Evolutionary conservation across 2,329 filamentous ascomycete genomes (phyloP).

Genomic region (Fusarium palustre): DNA sequence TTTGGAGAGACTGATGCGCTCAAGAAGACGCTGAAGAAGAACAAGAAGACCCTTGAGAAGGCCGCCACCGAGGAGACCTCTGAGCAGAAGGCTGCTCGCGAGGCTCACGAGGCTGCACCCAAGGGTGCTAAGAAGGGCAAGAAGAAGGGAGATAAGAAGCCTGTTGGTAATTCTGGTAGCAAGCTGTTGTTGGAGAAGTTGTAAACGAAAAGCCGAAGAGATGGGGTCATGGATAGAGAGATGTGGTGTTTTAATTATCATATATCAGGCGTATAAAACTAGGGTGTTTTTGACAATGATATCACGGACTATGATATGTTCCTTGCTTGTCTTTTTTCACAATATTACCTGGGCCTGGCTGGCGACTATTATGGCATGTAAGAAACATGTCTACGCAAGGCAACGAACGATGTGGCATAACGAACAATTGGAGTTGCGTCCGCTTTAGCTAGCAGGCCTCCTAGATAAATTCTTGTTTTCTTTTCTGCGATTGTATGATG

Average conservation of each 20-base stretch:
- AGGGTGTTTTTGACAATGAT: slow-evolving; percentile 42
- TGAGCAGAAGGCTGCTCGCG: slow-evolving; percentile 64
- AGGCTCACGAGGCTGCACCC: slow-evolving; percentile 60
- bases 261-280: slow-evolving; percentile 45
- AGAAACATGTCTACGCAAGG: not conserved
- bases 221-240: slow-evolving; percentile 12
- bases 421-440: not conserved
- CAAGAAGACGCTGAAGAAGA: slow-evolving; percentile 76
- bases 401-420: not conserved
- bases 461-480: not conserved
- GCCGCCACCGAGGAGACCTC: slow-evolving; percentile 70
- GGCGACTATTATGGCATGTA: not conserved
- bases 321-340: slow-evolving; percentile 5
- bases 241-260: slow-evolving; percentile 29
- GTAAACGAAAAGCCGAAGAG: slow-evolving; percentile 35
- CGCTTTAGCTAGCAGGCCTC: not conserved
- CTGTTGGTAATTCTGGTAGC: slow-evolving; percentile 71
- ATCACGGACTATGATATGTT: slow-evolving; percentile 39
- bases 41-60: slow-evolving; percentile 76
- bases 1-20: slow-evolving; percentile 76
- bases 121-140: slow-evolving; percentile 58
- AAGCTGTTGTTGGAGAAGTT: slow-evolving; percentile 71
- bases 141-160: slow-evolving; percentile 58
- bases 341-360: not conserved
- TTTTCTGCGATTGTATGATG: not conserved